phyloP scores from a whole-genome alignment of 73 alveolate species.

The Halteria grandinella region DNA sequence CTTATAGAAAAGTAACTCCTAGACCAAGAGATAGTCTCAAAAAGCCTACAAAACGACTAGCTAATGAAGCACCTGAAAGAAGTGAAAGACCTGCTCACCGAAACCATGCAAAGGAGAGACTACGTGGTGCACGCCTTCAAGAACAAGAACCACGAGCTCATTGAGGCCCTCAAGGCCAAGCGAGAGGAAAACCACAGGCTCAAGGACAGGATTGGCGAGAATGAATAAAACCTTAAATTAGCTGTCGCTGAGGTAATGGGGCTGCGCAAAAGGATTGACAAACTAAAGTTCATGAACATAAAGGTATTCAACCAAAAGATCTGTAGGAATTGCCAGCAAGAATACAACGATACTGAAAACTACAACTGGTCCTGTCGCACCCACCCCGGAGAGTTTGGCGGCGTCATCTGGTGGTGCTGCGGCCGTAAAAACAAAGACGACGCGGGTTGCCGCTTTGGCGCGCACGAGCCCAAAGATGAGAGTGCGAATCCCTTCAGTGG shows the following conservation, averaged over 20 bases:
- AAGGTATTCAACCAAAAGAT: conserved; percentile 30
- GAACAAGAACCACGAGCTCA: background rate
- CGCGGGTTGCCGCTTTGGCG: background rate
- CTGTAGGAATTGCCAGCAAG: conserved; percentile 61
- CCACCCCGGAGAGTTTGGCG: conserved; percentile 40
- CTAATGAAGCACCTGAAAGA: background rate
- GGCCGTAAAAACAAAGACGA: conserved; percentile 47
- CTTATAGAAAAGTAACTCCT: background rate
- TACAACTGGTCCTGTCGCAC: conserved; percentile 70
- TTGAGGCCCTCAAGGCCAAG: background rate
- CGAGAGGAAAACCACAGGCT: background rate
- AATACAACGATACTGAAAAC: conserved; percentile 60
- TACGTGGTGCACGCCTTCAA: background rate
- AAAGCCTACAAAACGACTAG: background rate
- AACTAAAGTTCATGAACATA: conserved; percentile 22
- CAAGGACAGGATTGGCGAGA: background rate
- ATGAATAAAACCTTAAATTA: no score
- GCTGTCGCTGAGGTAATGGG: background rate
- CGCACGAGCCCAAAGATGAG: background rate
- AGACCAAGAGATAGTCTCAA: background rate
- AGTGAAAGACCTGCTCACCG: background rate
- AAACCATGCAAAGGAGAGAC: background rate
- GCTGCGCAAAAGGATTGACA: background rate
- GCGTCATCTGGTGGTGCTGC: conserved; percentile 67
- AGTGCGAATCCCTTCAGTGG: no score